These are phyloP conservation scores for Cutaneotrichosporon sp. DNA, from an alignment of 1,284 basidiomycete genomes.

Conservation along the genomic window DNA sequence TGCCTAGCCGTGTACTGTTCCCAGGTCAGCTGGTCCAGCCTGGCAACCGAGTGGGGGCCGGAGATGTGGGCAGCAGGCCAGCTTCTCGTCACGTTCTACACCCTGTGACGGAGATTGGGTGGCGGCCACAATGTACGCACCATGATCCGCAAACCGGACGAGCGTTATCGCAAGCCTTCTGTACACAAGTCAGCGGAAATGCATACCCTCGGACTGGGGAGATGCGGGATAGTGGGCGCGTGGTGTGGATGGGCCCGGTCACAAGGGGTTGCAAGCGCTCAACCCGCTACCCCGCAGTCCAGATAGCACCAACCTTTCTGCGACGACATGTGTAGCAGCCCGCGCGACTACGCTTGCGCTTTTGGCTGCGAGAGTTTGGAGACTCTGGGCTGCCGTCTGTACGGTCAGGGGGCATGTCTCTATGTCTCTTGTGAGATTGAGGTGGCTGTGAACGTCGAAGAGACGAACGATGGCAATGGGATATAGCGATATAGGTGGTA, in stretches of 20 bases:
- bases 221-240: background rate
- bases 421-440: background rate
- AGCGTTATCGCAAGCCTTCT: constrained; percentile 23
- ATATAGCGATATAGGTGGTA: background rate
- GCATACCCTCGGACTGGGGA: background rate
- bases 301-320: constrained; percentile 15
- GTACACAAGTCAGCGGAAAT: constrained; percentile 2
- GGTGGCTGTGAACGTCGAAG: too few relatives aligned
- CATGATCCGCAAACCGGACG: constrained; percentile 21
- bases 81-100: too few relatives aligned
- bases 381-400: constrained; percentile 7
- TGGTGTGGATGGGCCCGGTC: background rate
- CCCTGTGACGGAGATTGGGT: background rate
- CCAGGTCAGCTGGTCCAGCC: background rate
- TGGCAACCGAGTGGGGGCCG: background rate
- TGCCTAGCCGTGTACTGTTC: constrained; percentile 18
- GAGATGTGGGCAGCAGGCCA: too few relatives aligned
- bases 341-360: constrained; percentile 19
- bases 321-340: constrained; percentile 24
- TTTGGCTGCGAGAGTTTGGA: background rate
- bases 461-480: background rate
- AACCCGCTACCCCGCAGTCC: too few relatives aligned
- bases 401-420: background rate
- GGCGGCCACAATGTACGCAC: constrained; percentile 7
- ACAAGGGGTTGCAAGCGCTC: constrained; percentile 2